phyloP scores from a whole-genome alignment of 805 yeast genomes.

The Barnettozyma vustinii region DNA sequence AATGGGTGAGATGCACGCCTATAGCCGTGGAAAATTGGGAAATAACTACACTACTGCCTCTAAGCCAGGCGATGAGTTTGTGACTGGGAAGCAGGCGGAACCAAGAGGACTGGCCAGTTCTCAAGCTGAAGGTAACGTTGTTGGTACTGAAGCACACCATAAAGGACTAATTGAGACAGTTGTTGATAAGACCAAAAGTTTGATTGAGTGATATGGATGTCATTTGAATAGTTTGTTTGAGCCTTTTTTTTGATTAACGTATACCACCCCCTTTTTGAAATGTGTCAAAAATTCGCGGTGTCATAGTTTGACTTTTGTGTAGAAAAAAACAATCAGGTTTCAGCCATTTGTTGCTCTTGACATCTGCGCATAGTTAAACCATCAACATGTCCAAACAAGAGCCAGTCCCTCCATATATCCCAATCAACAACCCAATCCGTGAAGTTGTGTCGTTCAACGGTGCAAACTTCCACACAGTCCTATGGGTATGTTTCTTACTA shows the following conservation, averaged over 20 bases:
- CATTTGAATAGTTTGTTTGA: neutral
- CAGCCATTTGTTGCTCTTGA: neutral
- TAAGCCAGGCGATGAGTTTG: neutral
- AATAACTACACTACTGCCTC: neutral
- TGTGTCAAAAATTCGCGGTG: neutral
- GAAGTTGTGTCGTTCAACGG: neutral
- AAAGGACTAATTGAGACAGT: conserved; percentile 8
- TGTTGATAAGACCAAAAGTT: conserved; percentile 7
- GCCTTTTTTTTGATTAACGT: neutral
- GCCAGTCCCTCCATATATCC: conserved; percentile 9
- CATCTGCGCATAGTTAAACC: neutral
- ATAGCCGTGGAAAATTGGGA: neutral
- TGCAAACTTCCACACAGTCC: conserved; percentile 1
- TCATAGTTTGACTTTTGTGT: too few species aligned
- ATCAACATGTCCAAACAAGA: neutral
- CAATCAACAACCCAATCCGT: conserved; percentile 3
- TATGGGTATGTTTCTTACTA: conserved; percentile 2
- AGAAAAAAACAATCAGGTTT: neutral
- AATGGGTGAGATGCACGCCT: neutral
- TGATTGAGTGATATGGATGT: neutral
- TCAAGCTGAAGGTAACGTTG: neutral
- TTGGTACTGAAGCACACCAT: neutral
- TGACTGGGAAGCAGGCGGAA: neutral
- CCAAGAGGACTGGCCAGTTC: neutral
- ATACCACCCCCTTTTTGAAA: neutral